These are phyloP conservation scores for Pseudogymnoascus sp. DNA, from an alignment of 2,329 filamentous ascomycete genomes.

Conservation along the genomic window DNA sequence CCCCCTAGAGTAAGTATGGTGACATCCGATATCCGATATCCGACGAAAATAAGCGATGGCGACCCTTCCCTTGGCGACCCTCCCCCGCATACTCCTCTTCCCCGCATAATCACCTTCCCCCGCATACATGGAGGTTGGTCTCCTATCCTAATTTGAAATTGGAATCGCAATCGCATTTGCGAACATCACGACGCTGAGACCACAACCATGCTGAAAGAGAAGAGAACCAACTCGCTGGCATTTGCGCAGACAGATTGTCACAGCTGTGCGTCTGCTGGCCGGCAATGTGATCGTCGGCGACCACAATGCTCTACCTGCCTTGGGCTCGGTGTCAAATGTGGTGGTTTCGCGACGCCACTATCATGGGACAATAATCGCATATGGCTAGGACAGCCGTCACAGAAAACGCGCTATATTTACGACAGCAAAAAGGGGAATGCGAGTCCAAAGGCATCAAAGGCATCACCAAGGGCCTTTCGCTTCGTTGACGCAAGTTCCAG, in stretches of 20 bases:
- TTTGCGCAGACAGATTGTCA: constrained; percentile 24
- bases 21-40: constrained; percentile 3
- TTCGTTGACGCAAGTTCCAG: not conserved
- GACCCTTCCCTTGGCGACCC: not conserved
- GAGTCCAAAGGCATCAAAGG: not conserved
- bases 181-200: not conserved
- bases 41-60: not conserved
- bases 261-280: constrained; percentile 19
- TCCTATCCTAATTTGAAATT: not conserved
- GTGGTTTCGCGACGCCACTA: constrained; percentile 13
- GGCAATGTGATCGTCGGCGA: constrained; percentile 23
- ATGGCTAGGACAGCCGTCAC: not conserved
- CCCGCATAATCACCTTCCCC: not conserved
- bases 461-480: not conserved
- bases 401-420: not conserved
- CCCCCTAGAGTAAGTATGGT: not conserved
- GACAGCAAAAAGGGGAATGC: not conserved
- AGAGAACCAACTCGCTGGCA: constrained; percentile 19
- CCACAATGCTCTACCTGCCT: constrained; percentile 22
- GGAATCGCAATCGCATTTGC: not conserved
- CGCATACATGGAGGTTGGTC: not conserved
- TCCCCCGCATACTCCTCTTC: not conserved
- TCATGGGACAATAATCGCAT: constrained; percentile 17
- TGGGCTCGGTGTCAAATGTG: constrained; percentile 17
- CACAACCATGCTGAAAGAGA: constrained; percentile 26